Percentiles rank a stretch among this genome's conserved stretches.
Conservation (phyloP, 2,329 filamentous ascomycete genomes). For the Exserohilum turcica region DNA sequence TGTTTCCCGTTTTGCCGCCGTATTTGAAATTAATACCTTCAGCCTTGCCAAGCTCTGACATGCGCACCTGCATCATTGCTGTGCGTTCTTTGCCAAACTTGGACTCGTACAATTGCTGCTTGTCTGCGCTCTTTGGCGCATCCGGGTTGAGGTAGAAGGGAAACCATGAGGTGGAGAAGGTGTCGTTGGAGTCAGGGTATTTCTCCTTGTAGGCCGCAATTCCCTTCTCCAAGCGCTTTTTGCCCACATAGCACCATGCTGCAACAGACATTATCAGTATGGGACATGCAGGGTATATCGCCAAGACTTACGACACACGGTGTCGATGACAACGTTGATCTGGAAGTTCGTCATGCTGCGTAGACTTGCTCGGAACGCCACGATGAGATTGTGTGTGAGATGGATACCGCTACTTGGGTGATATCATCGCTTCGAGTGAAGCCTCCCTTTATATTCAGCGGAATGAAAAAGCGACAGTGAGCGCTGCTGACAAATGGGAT, state of each 20-base stretch:
- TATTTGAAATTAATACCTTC: constrained; percentile 77
- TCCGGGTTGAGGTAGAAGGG: constrained; percentile 81
- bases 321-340: constrained; percentile 78
- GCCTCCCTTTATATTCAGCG: constrained; percentile 13
- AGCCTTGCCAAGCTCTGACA: constrained; percentile 62
- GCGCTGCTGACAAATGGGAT: constrained; percentile 33
- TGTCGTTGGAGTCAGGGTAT: constrained; percentile 66
- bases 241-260: constrained; percentile 72
- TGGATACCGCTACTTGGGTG: neutral
- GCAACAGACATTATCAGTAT: constrained; percentile 8
- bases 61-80: constrained; percentile 61
- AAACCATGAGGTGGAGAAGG: constrained; percentile 74
- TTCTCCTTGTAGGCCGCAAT: constrained; percentile 69
- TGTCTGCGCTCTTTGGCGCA: constrained; percentile 60
- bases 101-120: constrained; percentile 62
- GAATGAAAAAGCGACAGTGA: constrained; percentile 1
- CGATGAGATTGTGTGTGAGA: constrained; percentile 24
- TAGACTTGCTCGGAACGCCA: constrained; percentile 43
- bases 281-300: neutral
- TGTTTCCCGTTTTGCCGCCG: constrained; percentile 73
- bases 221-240: constrained; percentile 73
- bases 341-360: constrained; percentile 63
- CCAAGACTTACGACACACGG: constrained; percentile 68
- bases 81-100: constrained; percentile 69
- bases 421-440: constrained; percentile 4